Evolutionary conservation across 495 filamentous ascomycete species (phyloP).

Genomic region (Collariella sp.): DNA sequence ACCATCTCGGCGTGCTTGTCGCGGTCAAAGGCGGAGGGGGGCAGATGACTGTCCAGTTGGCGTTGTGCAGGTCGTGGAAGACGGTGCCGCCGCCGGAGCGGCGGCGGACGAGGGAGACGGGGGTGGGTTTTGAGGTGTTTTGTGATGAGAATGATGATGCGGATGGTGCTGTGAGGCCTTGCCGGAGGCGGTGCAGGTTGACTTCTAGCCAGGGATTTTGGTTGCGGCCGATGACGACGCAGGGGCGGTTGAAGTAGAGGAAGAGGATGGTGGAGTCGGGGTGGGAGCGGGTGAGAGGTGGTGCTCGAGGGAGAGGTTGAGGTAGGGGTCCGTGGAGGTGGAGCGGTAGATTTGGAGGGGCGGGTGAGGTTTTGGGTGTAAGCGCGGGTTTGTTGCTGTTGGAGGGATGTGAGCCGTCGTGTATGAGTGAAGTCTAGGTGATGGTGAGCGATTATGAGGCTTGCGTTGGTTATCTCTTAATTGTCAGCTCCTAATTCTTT

Average conservation of each 20-base stretch:
- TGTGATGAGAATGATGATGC: not conserved
- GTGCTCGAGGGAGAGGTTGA: conserved; percentile 95
- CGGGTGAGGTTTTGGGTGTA: conserved; percentile 5
- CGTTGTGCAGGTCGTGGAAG: conserved; percentile 84
- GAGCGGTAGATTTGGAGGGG: conserved; percentile 65
- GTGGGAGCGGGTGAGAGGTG: conserved; percentile 68
- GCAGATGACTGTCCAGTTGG: conserved; percentile 88
- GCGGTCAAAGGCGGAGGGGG: conserved; percentile 66
- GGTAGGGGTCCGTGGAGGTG: conserved; percentile 60
- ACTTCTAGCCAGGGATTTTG: conserved; percentile 96
- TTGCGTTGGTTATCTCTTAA: too few species aligned
- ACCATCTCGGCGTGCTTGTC: conserved; percentile 90
- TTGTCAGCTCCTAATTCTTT: too few species aligned
- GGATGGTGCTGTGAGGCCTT: not conserved
- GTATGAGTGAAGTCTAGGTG: not conserved
- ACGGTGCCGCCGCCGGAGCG: conserved; percentile 86
- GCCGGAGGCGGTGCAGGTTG: conserved; percentile 53
- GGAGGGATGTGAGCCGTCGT: not conserved
- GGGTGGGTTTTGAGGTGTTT: not conserved
- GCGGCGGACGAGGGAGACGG: conserved; percentile 61
- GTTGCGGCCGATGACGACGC: conserved; percentile 86
- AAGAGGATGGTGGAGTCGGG: conserved; percentile 68
- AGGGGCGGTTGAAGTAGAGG: conserved; percentile 77
- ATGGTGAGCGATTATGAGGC: too few species aligned
- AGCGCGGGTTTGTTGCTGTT: not conserved